Evolutionary conservation across 805 yeast genomes (phyloP).

Genomic region (Yamadazyma sp.): DNA sequence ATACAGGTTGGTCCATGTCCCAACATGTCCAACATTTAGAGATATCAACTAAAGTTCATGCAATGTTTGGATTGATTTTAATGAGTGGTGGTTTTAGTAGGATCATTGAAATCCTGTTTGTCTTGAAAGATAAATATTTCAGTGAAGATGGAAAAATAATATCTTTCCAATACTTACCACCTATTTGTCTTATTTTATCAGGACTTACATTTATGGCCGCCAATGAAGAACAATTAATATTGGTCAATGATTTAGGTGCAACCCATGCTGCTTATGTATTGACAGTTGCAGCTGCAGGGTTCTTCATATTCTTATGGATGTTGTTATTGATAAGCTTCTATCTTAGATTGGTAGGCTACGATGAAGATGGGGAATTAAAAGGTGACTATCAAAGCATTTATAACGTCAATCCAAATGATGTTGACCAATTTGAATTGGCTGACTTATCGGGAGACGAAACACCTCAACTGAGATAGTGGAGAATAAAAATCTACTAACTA

Average conservation of each 20-base stretch:
- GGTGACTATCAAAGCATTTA: conserved; percentile 16
- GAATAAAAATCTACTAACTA: no score
- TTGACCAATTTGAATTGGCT: conserved; percentile 34
- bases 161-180: conserved; percentile 84
- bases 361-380: conserved; percentile 33
- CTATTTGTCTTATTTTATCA: conserved; percentile 71
- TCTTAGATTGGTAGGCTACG: conserved; percentile 41
- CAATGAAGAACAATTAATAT: conserved; percentile 76
- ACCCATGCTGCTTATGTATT: conserved; percentile 84
- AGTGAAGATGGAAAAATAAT: conserved; percentile 43
- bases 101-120: conserved; percentile 73
- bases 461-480: not conserved
- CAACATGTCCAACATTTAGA: conserved; percentile 75
- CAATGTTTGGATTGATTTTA: conserved; percentile 77
- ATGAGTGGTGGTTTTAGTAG: conserved; percentile 77
- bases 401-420: conserved; percentile 17
- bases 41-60: conserved; percentile 84
- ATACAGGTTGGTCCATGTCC: conserved; percentile 94
- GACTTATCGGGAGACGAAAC: conserved; percentile 27
- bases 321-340: conserved; percentile 59
- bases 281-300: conserved; percentile 69
- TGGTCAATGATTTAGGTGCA: conserved; percentile 71
- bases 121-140: conserved; percentile 59
- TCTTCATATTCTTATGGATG: conserved; percentile 66
- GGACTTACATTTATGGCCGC: conserved; percentile 92